Evolutionary conservation across 768 basidiomycete genomes (phyloP).

Genomic region (Boletus huronensis): DNA sequence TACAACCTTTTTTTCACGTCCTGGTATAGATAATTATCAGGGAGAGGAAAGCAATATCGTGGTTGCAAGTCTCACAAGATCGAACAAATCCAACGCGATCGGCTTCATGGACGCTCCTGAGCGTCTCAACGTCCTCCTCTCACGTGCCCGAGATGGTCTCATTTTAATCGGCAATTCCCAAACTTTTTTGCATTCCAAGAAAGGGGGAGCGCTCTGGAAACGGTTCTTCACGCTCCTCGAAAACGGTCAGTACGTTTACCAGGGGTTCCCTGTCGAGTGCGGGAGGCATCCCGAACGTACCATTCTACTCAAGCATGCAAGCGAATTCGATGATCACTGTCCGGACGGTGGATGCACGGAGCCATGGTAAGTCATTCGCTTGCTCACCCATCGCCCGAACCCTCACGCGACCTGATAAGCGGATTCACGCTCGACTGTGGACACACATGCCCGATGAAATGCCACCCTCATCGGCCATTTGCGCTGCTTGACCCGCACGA

Average conservation of each 20-base stretch:
- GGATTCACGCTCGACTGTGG: constrained; percentile 5
- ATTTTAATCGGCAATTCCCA: constrained; percentile 61
- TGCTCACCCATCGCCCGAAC: not conserved
- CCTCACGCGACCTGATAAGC: not conserved
- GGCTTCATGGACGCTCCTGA: constrained; percentile 71
- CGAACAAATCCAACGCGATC: constrained; percentile 52
- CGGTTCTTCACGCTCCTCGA: constrained; percentile 7
- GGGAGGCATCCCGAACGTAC: constrained; percentile 45
- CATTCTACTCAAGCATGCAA: constrained; percentile 35
- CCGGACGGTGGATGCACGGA: constrained; percentile 62
- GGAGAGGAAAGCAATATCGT: constrained; percentile 73
- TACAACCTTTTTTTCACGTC: too few relatives aligned
- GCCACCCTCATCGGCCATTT: too few relatives aligned
- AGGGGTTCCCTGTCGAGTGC: constrained; percentile 52
- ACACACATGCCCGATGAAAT: constrained; percentile 54
- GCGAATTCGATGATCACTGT: constrained; percentile 48
- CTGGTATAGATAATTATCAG: constrained; percentile 61
- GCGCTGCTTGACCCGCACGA: not conserved
- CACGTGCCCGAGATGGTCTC: constrained; percentile 59
- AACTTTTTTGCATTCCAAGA: constrained; percentile 4
- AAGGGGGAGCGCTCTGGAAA: constrained; percentile 8
- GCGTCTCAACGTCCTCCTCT: constrained; percentile 66
- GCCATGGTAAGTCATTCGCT: constrained; percentile 45
- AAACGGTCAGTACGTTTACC: not conserved
- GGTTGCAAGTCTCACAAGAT: constrained; percentile 55